phyloP scores from a whole-genome alignment of 176 grass and related monocot genomes.

The Elymus sibiricus region DNA sequence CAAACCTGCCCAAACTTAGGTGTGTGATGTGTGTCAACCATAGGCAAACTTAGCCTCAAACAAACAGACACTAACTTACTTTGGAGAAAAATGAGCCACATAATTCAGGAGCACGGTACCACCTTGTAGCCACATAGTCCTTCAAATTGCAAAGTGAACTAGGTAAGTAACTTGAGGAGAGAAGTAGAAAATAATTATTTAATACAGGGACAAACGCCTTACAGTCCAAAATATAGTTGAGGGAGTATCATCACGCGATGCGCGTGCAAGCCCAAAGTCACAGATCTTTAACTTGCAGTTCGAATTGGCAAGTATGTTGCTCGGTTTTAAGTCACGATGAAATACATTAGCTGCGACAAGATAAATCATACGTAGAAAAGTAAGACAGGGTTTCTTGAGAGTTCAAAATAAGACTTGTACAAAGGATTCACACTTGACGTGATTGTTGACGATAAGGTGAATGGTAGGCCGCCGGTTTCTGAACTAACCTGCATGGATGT shows the following conservation, averaged over 20 bases:
- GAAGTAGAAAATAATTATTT: slow-evolving; percentile 23
- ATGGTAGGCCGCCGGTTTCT: slow-evolving; percentile 5
- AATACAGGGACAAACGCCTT: slow-evolving; percentile 22
- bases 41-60: too few species aligned
- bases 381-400: background rate
- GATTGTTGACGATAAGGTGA: background rate
- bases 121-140: slow-evolving; percentile 99
- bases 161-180: slow-evolving; percentile 10
- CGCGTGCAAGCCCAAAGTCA: slow-evolving; percentile 93
- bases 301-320: slow-evolving; percentile 87
- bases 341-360: slow-evolving; percentile 78
- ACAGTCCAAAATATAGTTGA: slow-evolving; percentile 91
- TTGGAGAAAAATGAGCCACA: slow-evolving; percentile 94
- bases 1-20: too few species aligned
- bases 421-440: background rate
- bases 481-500: slow-evolving; percentile 78
- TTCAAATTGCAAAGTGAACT: slow-evolving; percentile 37
- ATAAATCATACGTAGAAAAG: slow-evolving; percentile 35
- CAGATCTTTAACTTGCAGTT: slow-evolving; percentile 89
- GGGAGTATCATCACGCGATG: slow-evolving; percentile 62
- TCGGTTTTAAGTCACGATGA: slow-evolving; percentile 93
- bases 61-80: slow-evolving; percentile 38
- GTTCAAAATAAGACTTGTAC: background rate
- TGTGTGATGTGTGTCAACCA: too few species aligned
- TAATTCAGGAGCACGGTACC: slow-evolving; percentile 96